These are phyloP conservation scores for Chaetomiaceae sp. DNA, from an alignment of 2,329 filamentous ascomycete genomes.

Conservation along the genomic window DNA sequence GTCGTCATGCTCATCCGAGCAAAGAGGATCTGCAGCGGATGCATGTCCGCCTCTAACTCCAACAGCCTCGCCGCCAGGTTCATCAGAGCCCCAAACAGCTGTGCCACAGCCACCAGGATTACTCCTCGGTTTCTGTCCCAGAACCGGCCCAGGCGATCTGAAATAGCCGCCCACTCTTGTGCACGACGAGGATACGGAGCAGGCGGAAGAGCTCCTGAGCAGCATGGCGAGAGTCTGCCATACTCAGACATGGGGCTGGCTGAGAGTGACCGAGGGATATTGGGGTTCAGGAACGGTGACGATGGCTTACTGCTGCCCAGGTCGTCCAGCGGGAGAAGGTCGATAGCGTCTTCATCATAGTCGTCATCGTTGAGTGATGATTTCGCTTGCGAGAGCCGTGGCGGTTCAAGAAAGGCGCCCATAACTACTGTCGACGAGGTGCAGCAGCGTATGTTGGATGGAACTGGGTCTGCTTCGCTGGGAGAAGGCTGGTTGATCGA, in stretches of 20 bases:
- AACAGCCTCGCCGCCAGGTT: slow-evolving; percentile 74
- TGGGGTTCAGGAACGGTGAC: slow-evolving; percentile 29
- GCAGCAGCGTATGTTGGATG: background rate
- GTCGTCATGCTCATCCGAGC: slow-evolving; percentile 72
- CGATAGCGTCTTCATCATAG: slow-evolving; percentile 27
- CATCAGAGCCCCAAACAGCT: slow-evolving; percentile 82
- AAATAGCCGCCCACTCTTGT: slow-evolving; percentile 13
- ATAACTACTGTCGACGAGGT: slow-evolving; percentile 11
- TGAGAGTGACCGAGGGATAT: slow-evolving; percentile 36
- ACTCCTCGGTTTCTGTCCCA: slow-evolving; percentile 69
- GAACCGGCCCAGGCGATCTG: slow-evolving; percentile 33
- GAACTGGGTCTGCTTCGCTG: background rate
- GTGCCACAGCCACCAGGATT: slow-evolving; percentile 66
- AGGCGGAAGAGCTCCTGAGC: slow-evolving; percentile 13
- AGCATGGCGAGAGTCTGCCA: slow-evolving; percentile 26
- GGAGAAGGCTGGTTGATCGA: background rate
- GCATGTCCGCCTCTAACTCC: slow-evolving; percentile 68
- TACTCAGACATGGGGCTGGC: slow-evolving; percentile 39
- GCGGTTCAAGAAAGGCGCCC: slow-evolving; percentile 25
- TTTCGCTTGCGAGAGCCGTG: slow-evolving; percentile 25
- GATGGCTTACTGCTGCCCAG: slow-evolving; percentile 25
- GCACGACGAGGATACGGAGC: slow-evolving; percentile 20
- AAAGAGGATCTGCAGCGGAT: slow-evolving; percentile 83
- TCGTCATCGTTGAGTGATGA: slow-evolving; percentile 24
- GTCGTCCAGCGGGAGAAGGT: slow-evolving; percentile 26